Base-by-base conservation (phyloP, 352 stramenopile genomes). In the Blastocystis sp. region DNA sequence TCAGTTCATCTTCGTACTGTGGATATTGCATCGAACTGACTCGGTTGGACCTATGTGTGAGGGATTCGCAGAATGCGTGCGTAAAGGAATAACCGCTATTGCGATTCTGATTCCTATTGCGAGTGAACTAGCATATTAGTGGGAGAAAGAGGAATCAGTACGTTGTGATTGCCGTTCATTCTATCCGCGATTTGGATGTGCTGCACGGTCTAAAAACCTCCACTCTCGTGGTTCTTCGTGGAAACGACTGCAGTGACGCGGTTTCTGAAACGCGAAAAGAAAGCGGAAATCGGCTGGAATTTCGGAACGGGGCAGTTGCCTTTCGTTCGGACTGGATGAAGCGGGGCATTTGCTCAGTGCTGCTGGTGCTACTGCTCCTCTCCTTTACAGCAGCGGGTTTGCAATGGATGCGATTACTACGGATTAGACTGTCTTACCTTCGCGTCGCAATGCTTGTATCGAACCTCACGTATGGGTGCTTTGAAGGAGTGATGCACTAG, bases 361-460 rank as follows among this genome's bases (percentile, higher is more conserved):
- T 76, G 41, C 23, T 76, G 10, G 28, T 56, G 34, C 4, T 52
- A 60, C 45, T 76, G 34, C 11, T 76, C 17, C 45, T 41, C 41
- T n/a, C 28, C 17, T 41, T 60, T 1, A 38, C 21, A 56, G 28
- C 34, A 10, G 28, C 66, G 28, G 66, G 66, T 76, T 48, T n/a
- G 41, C 7, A 66, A 7, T 34, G 40, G 40, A 66, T 17, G 61
- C 28, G 28, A 5, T n/a, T 66, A 14, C 10, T 66, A 40, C 61
- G n/a, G 11, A 1, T 10, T 69, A 79, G 69, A 40, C 14, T 79
- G 69, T 45, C 38, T 61, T 62, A 79, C 69, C 28, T 23, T 79
- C 28, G 48, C 34, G 1, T 79, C 69, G 45, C 0, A 79, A n/a
- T 79, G 69, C 56, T 60, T 79, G 10, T 43, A 34, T n/a, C n/a